Evolutionary conservation across 2,329 filamentous ascomycete genomes (phyloP).

Genomic region (Sarocladium oryzae): DNA sequence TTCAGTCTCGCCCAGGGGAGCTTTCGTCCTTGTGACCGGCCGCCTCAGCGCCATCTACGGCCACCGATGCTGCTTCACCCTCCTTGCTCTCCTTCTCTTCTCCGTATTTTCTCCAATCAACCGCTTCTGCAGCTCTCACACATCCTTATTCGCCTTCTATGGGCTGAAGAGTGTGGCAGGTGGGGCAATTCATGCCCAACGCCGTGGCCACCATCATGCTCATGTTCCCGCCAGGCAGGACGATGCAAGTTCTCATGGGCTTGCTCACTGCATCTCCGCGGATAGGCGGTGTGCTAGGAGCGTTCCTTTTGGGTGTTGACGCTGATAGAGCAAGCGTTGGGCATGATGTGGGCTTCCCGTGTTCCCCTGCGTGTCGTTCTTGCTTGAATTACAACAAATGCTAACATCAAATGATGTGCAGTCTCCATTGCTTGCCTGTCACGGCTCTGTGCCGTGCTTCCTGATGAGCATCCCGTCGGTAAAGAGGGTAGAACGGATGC

Average conservation of each 20-base stretch:
- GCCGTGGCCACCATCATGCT: conserved; percentile 42
- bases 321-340: conserved; percentile 9
- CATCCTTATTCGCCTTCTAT: conserved; percentile 35
- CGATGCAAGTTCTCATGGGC: conserved; percentile 37
- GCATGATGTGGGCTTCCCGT: conserved; percentile 8
- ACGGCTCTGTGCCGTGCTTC: conserved; percentile 10
- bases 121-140: conserved; percentile 35
- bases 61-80: conserved; percentile 39
- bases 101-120: conserved; percentile 35
- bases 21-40: conserved; percentile 46
- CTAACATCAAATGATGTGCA: not conserved
- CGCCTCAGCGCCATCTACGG: conserved; percentile 47
- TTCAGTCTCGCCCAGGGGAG: conserved; percentile 41
- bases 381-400: not conserved
- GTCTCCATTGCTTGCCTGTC: conserved; percentile 11
- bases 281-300: conserved; percentile 36
- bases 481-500: conserved; percentile 23
- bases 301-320: conserved; percentile 32
- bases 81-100: conserved; percentile 36
- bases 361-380: conserved; percentile 20
- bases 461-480: conserved; percentile 17
- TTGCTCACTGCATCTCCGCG: conserved; percentile 42
- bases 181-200: conserved; percentile 45
- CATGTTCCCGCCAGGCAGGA: conserved; percentile 38
- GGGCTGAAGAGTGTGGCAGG: conserved; percentile 42